phyloP scores from a whole-genome alignment of 148 eudicot species.

The Linanthus parryae region DNA sequence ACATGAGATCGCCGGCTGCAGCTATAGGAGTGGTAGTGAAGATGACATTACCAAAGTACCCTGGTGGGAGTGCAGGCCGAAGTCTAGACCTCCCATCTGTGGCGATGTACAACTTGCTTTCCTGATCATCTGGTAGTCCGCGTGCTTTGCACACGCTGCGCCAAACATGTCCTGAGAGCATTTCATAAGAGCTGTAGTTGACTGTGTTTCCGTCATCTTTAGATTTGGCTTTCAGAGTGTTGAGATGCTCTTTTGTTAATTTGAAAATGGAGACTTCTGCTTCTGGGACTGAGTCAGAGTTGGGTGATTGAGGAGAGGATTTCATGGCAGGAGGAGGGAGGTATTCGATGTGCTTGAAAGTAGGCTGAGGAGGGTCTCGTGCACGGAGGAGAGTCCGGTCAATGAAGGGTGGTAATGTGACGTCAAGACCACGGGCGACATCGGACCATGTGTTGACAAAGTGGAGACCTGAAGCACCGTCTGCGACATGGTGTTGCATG shows the following conservation, averaged over 20 bases:
- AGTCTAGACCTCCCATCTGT: slow-evolving; percentile 44
- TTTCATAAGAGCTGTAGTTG: slow-evolving; percentile 38
- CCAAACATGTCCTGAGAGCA: slow-evolving; percentile 49
- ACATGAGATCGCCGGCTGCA: slow-evolving; percentile 31
- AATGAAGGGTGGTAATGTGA: slow-evolving; percentile 43
- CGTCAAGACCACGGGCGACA: slow-evolving; percentile 43
- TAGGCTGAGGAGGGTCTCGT: slow-evolving; percentile 37
- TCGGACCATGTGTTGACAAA: slow-evolving; percentile 52
- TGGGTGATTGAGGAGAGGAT: slow-evolving; percentile 2
- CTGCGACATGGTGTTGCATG: slow-evolving; percentile 40
- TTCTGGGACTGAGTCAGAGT: slow-evolving; percentile 12
- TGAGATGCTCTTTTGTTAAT: slow-evolving; percentile 33
- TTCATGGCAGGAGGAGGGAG: slow-evolving; percentile 42
- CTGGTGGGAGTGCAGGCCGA: slow-evolving; percentile 29
- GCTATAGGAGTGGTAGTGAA: slow-evolving; percentile 50
- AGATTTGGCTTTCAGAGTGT: slow-evolving; percentile 34
- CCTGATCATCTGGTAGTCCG: slow-evolving; percentile 35
- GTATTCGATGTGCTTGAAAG: slow-evolving; percentile 40
- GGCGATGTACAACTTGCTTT: slow-evolving; percentile 38
- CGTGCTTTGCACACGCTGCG: slow-evolving; percentile 34
- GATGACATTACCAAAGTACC: slow-evolving; percentile 47
- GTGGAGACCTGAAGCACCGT: slow-evolving; percentile 42
- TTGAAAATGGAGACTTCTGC: slow-evolving; percentile 34
- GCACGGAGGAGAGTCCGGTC: slow-evolving; percentile 47
- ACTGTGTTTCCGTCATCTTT: slow-evolving; percentile 37